These are phyloP conservation scores for Acorus gramineus DNA, from an alignment of 106 monocot genomes.

Conservation along the genomic window DNA sequence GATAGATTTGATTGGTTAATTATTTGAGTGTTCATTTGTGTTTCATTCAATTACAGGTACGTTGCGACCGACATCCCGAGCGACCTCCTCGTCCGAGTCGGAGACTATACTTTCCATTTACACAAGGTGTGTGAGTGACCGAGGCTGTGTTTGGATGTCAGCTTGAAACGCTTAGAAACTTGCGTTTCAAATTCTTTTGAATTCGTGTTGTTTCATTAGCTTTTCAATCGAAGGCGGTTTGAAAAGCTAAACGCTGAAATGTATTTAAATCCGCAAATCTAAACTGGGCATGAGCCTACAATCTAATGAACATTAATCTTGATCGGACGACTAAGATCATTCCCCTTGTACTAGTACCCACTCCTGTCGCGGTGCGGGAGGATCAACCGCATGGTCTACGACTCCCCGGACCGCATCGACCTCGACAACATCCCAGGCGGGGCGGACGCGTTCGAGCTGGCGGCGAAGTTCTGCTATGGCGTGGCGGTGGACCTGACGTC, in stretches of 20 bases:
- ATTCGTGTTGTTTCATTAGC: neutral
- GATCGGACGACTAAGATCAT: neutral
- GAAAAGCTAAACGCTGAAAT: too few relatives aligned
- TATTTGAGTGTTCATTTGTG: neutral
- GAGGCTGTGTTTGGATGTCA: too few relatives aligned
- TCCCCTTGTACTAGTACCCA: slow-evolving; percentile 37
- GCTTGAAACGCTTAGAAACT: too few relatives aligned
- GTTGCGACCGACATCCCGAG: slow-evolving; percentile 78
- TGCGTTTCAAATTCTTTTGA: too few relatives aligned
- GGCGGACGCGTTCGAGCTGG: slow-evolving; percentile 73
- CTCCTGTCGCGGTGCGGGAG: slow-evolving; percentile 77
- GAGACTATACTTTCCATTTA: slow-evolving; percentile 54
- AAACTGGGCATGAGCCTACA: too few relatives aligned
- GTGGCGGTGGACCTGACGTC: slow-evolving; percentile 81
- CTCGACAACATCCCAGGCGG: slow-evolving; percentile 79
- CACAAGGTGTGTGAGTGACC: slow-evolving; percentile 48
- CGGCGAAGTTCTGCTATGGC: slow-evolving; percentile 94
- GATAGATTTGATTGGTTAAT: neutral
- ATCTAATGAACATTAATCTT: neutral
- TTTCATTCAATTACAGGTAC: slow-evolving; percentile 23
- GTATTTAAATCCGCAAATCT: too few relatives aligned
- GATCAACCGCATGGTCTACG: slow-evolving; percentile 67
- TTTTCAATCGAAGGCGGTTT: too few relatives aligned
- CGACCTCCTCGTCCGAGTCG: slow-evolving; percentile 69
- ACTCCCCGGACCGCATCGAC: slow-evolving; percentile 31